Percentiles rank a stretch among this genome's conserved stretches.
Conservation (phyloP, 129 eudicot species). For the Deinandra increscens region DNA sequence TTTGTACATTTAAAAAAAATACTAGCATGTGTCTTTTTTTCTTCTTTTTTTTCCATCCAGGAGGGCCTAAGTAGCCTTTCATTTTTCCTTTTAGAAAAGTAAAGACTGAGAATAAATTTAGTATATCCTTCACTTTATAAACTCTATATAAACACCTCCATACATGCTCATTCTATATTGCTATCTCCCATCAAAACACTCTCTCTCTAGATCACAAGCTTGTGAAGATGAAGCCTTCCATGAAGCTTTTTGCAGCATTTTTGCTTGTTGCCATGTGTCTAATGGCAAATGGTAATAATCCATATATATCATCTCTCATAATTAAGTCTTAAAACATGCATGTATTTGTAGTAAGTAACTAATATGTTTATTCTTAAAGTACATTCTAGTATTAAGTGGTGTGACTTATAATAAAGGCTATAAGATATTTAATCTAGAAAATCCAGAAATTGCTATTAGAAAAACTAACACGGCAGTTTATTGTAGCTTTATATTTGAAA, state of each 20-base stretch:
- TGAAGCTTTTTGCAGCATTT: constrained; percentile 45
- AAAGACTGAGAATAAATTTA: not conserved
- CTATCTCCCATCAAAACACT: not conserved
- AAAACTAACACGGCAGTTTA: too few relatives aligned
- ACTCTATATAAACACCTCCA: constrained; percentile 28
- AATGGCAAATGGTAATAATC: constrained; percentile 46
- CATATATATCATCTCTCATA: not conserved
- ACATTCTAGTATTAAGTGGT: too few relatives aligned
- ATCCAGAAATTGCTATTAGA: too few relatives aligned
- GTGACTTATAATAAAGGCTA: too few relatives aligned
- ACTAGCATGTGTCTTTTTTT: not conserved
- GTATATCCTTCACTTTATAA: constrained; percentile 9
- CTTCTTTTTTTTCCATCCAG: not conserved
- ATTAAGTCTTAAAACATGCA: constrained; percentile 4
- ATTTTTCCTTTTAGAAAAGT: not conserved
- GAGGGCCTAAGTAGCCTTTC: not conserved
- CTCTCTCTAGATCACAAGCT: not conserved
- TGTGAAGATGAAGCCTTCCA: constrained; percentile 46
- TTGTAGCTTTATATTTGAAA: too few relatives aligned
- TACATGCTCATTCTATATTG: not conserved
- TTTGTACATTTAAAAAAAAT: not conserved
- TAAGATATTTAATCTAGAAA: too few relatives aligned
- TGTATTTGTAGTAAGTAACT: not conserved
- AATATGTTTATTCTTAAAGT: too few relatives aligned
- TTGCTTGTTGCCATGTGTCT: constrained; percentile 51